These are phyloP conservation scores for Termitomyces sp. DNA, from an alignment of 768 basidiomycete species.

Conservation along the genomic window DNA sequence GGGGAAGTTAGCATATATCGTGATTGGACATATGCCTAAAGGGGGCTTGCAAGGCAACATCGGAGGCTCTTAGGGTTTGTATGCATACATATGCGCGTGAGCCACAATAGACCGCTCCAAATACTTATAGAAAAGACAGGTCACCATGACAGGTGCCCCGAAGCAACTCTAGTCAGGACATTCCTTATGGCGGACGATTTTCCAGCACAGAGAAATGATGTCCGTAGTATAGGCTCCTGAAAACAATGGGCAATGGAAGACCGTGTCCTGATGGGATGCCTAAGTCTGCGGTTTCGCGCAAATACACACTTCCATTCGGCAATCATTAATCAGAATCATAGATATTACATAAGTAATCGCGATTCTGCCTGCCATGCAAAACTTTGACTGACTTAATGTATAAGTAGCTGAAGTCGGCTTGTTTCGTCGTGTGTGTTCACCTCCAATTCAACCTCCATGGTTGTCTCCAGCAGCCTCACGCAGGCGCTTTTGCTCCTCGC, in stretches of 20 bases:
- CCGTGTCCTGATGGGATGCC: too few species aligned
- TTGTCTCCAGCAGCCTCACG: slow-evolving; percentile 6
- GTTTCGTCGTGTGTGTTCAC: not conserved
- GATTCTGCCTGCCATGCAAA: not conserved
- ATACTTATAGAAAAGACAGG: not conserved
- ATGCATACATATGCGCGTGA: too few species aligned
- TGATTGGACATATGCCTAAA: not conserved
- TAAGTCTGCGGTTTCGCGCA: too few species aligned
- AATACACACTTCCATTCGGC: not conserved
- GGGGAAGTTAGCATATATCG: not conserved
- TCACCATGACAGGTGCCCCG: not conserved
- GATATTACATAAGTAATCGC: slow-evolving; percentile 2
- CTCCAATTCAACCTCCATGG: slow-evolving; percentile 4
- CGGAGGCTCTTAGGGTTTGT: too few species aligned
- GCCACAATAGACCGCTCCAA: too few species aligned
- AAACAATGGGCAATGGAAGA: not conserved
- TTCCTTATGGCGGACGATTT: not conserved
- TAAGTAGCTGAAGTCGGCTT: not conserved
- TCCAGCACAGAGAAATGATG: not conserved
- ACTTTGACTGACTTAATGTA: not conserved
- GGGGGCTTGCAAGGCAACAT: not conserved
- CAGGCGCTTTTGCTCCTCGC: slow-evolving; percentile 11
- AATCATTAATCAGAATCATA: not conserved
- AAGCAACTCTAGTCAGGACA: not conserved
- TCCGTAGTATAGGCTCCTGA: not conserved